Evolutionary conservation across 345 rosid species (phyloP).

Genomic region (Bretschneidera sinensis): DNA sequence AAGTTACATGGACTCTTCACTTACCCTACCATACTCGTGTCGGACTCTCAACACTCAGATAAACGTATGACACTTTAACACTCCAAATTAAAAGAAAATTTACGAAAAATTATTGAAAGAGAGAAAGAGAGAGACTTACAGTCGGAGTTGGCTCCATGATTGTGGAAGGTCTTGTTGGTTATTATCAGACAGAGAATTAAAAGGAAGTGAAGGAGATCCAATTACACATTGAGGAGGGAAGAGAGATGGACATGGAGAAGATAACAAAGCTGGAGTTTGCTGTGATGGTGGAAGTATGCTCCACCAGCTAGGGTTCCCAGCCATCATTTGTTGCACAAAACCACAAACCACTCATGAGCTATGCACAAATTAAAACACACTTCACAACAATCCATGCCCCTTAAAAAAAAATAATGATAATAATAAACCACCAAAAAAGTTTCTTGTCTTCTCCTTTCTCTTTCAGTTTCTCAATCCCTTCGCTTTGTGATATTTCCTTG

Average conservation of each 20-base stretch:
- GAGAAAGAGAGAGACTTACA: too few relatives aligned
- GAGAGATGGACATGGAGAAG: constrained; percentile 27
- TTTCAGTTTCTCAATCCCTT: constrained; percentile 24
- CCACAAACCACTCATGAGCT: background rate
- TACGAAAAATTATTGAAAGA: too few relatives aligned
- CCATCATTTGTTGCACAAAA: constrained; percentile 44
- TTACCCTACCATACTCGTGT: too few relatives aligned
- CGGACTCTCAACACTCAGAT: too few relatives aligned
- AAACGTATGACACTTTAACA: too few relatives aligned
- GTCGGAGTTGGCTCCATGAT: constrained; percentile 57
- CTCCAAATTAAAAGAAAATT: too few relatives aligned
- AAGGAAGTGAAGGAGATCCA: constrained; percentile 43
- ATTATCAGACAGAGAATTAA: constrained; percentile 27
- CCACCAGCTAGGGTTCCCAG: constrained; percentile 75
- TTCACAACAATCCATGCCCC: constrained; percentile 12
- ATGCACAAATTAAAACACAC: constrained; percentile 44
- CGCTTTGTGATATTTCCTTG: constrained; percentile 40
- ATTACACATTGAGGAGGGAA: constrained; percentile 34
- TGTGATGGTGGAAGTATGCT: constrained; percentile 50
- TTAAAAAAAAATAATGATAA: background rate
- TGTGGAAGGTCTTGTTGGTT: constrained; percentile 41
- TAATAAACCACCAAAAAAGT: too few relatives aligned
- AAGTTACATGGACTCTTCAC: too few relatives aligned
- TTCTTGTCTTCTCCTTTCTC: too few relatives aligned
- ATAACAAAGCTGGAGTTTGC: constrained; percentile 32